Evolutionary conservation across 306 rosid species (phyloP), one percentile per base, ranked within the genome.

Genomic region (Myrica gale): DNA sequence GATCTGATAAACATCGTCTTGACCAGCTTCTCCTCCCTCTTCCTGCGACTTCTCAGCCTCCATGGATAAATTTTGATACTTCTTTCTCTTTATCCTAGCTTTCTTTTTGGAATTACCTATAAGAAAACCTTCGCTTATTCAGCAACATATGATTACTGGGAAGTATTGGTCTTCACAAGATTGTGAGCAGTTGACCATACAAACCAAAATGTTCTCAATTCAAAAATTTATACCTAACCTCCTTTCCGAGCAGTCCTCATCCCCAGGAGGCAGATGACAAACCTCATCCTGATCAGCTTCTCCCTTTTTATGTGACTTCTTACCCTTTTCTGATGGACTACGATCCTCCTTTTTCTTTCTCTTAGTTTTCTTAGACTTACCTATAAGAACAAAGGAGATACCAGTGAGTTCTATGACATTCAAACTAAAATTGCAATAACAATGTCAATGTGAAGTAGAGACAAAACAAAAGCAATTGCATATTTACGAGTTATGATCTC

Each of bases 211-310:
- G 17, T 23, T 42, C 46, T 19, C 32, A n/a, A 73, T 71, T 68
- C 21, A 76, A 53, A 7, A 56, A 44, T 68, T 69, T 82, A 77
- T 90, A 92, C 90, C 73, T 85, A 71, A 73, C 76, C 80, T 81
- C 71, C 87, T 91, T 78, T 81, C 84, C 19, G 85, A 86, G 88
- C 79, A 16, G 74, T 78, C 88, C 56, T 79, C 86, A 62, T 84
- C 84, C 39, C 77, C 87, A 16, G 84, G 58, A 72, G 81, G 76
- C 78, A 85, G 73, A 76, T 70, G 69, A 82, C 43, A 72, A 69
- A 80, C 77, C 55, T 85, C 85, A 75, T 52, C 86, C 19, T 9
- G 78, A 37, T 71, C 71, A 61, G 72, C 42, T 52, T 56, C 71
- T 65, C 60, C 82, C 61, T 69, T 80, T 50, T 81, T 79, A 21